Conservation (phyloP, 305 asterid species). For the Fraxinus angustifolia region DNA sequence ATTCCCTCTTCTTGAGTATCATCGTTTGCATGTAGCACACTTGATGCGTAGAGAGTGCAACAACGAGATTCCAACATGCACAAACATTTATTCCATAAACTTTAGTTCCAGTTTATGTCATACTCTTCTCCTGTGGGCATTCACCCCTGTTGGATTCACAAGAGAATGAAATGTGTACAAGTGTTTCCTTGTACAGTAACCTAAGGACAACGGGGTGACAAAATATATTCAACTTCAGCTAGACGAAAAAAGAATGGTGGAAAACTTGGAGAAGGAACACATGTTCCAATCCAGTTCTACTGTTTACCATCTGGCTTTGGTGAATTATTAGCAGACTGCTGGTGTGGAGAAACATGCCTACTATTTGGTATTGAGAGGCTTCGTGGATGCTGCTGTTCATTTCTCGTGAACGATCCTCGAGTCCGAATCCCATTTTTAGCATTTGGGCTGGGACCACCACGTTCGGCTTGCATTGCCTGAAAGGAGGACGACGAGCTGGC, state of each 20-base stretch:
- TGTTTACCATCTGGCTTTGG: constrained; percentile 74
- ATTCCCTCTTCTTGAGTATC: not conserved
- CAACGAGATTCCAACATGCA: constrained; percentile 13
- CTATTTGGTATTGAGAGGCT: constrained; percentile 74
- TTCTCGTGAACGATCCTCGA: constrained; percentile 57
- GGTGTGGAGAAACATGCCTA: constrained; percentile 67
- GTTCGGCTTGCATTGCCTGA: constrained; percentile 74
- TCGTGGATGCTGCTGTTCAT: constrained; percentile 68
- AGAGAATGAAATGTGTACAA: constrained; percentile 20
- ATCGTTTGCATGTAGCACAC: not conserved
- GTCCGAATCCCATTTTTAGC: constrained; percentile 44
- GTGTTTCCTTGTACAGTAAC: constrained; percentile 24
- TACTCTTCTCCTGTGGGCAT: constrained; percentile 35
- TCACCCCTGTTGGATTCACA: constrained; percentile 26
- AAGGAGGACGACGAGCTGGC: constrained; percentile 81
- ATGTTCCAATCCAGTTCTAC: constrained; percentile 28
- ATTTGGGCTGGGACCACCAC: constrained; percentile 53
- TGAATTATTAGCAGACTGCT: constrained; percentile 61
- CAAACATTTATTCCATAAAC: constrained; percentile 30
- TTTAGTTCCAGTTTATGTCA: constrained; percentile 34
- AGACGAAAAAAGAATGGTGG: constrained; percentile 29
- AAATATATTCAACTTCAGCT: constrained; percentile 24
- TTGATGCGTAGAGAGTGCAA: not conserved
- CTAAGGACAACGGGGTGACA: constrained; percentile 25
- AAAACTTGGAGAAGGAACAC: constrained; percentile 14